These are phyloP conservation scores for Nicotiana undulata DNA, from an alignment of 257 asterid species.

Conservation along the genomic window DNA sequence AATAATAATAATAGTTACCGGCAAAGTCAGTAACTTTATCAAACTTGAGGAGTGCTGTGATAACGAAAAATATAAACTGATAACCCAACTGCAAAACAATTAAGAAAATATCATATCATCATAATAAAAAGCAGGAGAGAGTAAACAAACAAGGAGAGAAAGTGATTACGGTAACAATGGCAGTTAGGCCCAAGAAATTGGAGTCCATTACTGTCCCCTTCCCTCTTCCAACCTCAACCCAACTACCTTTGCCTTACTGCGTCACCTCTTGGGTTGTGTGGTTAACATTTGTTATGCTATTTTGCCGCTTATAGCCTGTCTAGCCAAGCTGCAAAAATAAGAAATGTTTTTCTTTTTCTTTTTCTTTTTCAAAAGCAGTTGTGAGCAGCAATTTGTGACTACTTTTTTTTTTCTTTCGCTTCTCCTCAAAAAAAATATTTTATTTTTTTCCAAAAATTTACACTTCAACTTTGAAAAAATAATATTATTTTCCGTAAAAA, in stretches of 20 bases:
- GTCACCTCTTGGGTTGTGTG: no score
- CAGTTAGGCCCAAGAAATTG: constrained; percentile 84
- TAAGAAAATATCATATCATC: neutral
- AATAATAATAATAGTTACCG: constrained; percentile 25
- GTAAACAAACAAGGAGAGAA: neutral
- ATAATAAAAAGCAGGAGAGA: neutral
- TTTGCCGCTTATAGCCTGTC: no score
- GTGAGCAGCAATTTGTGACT: no score
- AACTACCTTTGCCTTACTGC: neutral
- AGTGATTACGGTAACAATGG: constrained; percentile 69
- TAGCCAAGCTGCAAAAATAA: no score
- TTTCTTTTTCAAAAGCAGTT: no score
- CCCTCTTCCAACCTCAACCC: neutral
- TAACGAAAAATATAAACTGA: constrained; percentile 68
- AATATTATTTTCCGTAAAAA: no score
- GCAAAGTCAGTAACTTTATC: constrained; percentile 98
- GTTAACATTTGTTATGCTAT: no score
- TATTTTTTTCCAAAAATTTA: no score
- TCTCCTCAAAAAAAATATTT: no score
- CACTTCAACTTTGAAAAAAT: no score
- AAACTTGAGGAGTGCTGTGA: constrained; percentile 79
- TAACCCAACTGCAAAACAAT: constrained; percentile 65
- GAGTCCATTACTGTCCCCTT: constrained; percentile 81
- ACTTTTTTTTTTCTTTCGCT: no score
- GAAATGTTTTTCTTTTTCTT: no score